phyloP scores from a whole-genome alignment of 371 early-diverging fungal species.

The Nosema muscidifuracis region DNA sequence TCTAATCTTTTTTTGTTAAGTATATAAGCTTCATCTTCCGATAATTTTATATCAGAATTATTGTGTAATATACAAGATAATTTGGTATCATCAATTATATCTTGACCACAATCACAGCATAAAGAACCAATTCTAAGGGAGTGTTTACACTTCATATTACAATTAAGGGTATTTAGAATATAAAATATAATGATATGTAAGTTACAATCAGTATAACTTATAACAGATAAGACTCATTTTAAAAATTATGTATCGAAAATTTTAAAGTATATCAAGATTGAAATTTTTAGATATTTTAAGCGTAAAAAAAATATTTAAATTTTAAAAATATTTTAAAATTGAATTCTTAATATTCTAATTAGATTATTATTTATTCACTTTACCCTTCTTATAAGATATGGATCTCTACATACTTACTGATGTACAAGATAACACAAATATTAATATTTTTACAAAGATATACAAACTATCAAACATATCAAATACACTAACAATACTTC shows the following conservation, averaged over 20 bases:
- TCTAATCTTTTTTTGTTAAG: slow-evolving; percentile 45
- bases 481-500: slow-evolving; percentile 8
- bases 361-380: no score
- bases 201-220: no score
- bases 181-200: no score
- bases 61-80: slow-evolving; percentile 46
- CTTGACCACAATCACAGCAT: slow-evolving; percentile 57
- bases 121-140: slow-evolving; percentile 44
- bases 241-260: no score
- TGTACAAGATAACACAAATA: slow-evolving; percentile 3
- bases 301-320: no score
- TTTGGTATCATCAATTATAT: slow-evolving; percentile 28
- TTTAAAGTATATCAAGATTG: no score
- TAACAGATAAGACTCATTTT: no score
- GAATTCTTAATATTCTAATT: no score
- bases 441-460: neutral
- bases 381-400: no score
- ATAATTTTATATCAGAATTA: slow-evolving; percentile 45
- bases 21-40: slow-evolving; percentile 40
- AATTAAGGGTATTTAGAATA: no score
- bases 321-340: no score
- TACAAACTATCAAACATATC: neutral
- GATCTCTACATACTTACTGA: neutral
- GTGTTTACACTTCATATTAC: slow-evolving; percentile 42
- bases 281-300: no score